Evolutionary conservation across 164 flowering plant species (phyloP).

Genomic region (Stephania yunnanensis): DNA sequence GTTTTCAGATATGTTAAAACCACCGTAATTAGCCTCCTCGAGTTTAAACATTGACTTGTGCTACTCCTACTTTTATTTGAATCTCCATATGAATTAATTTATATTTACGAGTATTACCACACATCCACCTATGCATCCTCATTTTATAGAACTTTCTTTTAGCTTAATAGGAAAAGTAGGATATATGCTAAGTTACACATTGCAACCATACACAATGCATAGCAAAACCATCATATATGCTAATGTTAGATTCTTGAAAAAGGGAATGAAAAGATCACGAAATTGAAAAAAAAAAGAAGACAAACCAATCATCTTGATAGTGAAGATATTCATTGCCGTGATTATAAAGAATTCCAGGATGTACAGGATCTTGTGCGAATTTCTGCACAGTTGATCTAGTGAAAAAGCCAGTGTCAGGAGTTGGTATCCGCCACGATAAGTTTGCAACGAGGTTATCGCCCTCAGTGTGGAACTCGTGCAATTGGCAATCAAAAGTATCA

Average conservation of each 20-base stretch:
- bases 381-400: slow-evolving; percentile 64
- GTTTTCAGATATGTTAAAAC: too few relatives aligned
- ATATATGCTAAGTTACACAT: not conserved
- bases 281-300: slow-evolving; percentile 12
- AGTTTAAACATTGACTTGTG: too few relatives aligned
- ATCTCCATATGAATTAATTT: too few relatives aligned
- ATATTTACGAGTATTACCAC: too few relatives aligned
- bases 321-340: slow-evolving; percentile 93
- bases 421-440: slow-evolving; percentile 76
- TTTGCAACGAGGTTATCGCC: slow-evolving; percentile 69
- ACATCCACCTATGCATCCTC: too few relatives aligned
- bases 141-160: too few relatives aligned
- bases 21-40: too few relatives aligned
- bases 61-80: too few relatives aligned
- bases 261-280: not conserved
- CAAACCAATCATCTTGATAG: slow-evolving; percentile 94
- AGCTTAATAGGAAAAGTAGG: not conserved
- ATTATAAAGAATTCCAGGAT: slow-evolving; percentile 81
- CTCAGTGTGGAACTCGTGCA: slow-evolving; percentile 83
- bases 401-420: slow-evolving; percentile 84
- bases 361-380: slow-evolving; percentile 80
- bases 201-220: not conserved
- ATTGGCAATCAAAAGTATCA: slow-evolving; percentile 84
- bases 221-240: not conserved
- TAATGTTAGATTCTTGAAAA: not conserved